These are phyloP conservation scores for Tuber umbilicatum DNA, from an alignment of 495 filamentous ascomycete species.

Conservation along the genomic window DNA sequence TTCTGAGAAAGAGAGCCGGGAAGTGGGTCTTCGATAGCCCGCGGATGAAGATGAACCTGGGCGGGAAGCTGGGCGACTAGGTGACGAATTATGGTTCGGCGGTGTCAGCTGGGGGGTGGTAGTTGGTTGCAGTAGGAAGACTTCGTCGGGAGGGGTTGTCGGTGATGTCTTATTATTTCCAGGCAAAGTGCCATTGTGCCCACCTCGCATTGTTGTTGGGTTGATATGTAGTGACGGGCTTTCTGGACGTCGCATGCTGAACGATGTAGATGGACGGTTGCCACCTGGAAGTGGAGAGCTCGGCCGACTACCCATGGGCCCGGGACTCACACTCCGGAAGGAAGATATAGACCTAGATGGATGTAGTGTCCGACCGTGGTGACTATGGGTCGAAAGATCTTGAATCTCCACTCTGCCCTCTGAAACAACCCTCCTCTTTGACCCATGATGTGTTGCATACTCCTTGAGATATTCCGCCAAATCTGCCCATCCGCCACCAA, in stretches of 20 bases:
- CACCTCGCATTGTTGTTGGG: constrained; percentile 33
- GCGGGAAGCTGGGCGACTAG: constrained; percentile 31
- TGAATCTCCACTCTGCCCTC: constrained; percentile 47
- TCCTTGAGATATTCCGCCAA: constrained; percentile 89
- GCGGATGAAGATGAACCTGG: constrained; percentile 30
- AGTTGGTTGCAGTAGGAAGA: constrained; percentile 5
- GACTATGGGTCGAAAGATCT: constrained; percentile 46
- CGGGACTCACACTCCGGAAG: constrained; percentile 28
- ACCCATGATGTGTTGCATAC: constrained; percentile 81
- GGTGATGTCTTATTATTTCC: constrained; percentile 11
- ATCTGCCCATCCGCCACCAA: constrained; percentile 95
- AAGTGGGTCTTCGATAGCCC: constrained; percentile 32
- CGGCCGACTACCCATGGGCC: constrained; percentile 28
- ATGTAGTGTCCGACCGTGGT: constrained; percentile 17
- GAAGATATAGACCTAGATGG: constrained; percentile 28
- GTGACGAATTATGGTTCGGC: constrained; percentile 43
- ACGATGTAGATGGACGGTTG: constrained; percentile 9
- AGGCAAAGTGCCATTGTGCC: constrained; percentile 32
- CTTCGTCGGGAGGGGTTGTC: constrained; percentile 20
- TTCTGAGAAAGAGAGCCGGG: constrained; percentile 33
- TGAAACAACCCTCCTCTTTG: constrained; percentile 31
- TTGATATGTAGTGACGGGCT: constrained; percentile 20
- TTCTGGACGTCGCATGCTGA: constrained; percentile 23
- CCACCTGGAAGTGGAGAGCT: constrained; percentile 20
- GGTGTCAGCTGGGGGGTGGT: constrained; percentile 26